Evolutionary conservation across 345 rosid genomes (phyloP), one percentile per base, ranked within the genome.

Genomic region (Kernera saxatilis): DNA sequence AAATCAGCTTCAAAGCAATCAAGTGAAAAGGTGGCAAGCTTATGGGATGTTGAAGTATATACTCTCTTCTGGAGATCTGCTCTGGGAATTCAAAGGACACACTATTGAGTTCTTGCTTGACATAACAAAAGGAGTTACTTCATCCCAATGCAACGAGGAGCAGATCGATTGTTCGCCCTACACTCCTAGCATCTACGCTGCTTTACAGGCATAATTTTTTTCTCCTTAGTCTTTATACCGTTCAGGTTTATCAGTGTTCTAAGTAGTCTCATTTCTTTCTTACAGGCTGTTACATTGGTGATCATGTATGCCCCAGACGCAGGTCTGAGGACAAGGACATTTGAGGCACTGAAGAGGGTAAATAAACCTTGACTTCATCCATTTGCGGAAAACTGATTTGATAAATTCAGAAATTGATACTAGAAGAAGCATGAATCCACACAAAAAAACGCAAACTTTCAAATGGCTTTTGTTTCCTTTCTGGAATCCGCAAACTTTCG

Each of bases 321-420:
- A 23, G 75, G n/a, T 23, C 53, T 88, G 62, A 86, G 90, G 79
- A 90, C 69, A 75, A 84, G 79, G 67, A 85, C 98, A 61, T 93
- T 83, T 75, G 89, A 85, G 69, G 88, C 86, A 49, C 56, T 91
- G 49, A 88, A 88, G 82, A 86, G 68, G 88, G 96, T 91, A 76
- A 36, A 35, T 69, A 30, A 44, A 35, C 36, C 63, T 60, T 18
- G 35, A 61, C 70, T 44, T 29, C 8, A 70, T 45, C 26, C 45
- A 19, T 41, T 30, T 53, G 2, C 9, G 2, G 27, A 14, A n/a
- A 73, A 43, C 40, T 17, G 1, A 5, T 19, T 39, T 60, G 5
- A 36, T 3, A 23, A n/a, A 25, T 35, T 57, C 37, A 57, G 57
- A 69, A 50, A 26, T 41, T 53, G 53, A 67, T 67, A 54, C 8